Base-by-base conservation (phyloP, 2,329 filamentous ascomycete species). In the Septoria linicola region DNA sequence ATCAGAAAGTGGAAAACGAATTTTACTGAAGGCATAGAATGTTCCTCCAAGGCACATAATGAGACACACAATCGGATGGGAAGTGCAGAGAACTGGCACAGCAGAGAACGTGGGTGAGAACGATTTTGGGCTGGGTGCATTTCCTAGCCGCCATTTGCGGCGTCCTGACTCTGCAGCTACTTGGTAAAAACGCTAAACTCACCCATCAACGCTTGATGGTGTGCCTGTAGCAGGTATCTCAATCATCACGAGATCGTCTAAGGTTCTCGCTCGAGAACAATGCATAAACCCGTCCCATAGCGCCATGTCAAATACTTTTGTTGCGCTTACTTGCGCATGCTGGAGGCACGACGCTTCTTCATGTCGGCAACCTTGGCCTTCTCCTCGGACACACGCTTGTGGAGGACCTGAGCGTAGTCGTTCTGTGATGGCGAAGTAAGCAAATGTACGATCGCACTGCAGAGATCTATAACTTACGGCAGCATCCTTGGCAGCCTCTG, bases 401-500 rank as follows among this genome's bases (percentile, higher is more conserved):
- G 89, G 61, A 99, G 84, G 76, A 97, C 78, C 78, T 92, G 85
- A 68, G 91, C 86, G 78, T 99, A 99, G 80, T 99, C 93, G 80
- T 89, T 91, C 92, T 97, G 67, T 45, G 32, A n/a, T n/a, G 44
- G 3, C 19, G 51, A 8, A 57, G 66, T 79, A 68, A 76, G 74
- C 62, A 61, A 32, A 59, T 31, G 34, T 13, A 44, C 20, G 39
- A 32, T 11, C 4, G 16, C 17, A 19, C 42, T 32, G 19, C 35
- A 13, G 10, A 14, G 8, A 4, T 19, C 13, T n/a, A 20, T 13
- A 17, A 84, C 88, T 74, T 89, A 96, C 93, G 73, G 93, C 93
- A 82, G 95, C 92, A 75, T 99, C 93, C 85, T 96, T 96, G 80
- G 89, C 84, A 78, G 91, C 88, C 83, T 99, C 93, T 72, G 91